A percentile compares a stretch with the other conserved stretches of the same genome.
These are phyloP conservation scores for Barnettozyma salicaria DNA, from an alignment of 805 yeast genomes.

Conservation along the genomic window DNA sequence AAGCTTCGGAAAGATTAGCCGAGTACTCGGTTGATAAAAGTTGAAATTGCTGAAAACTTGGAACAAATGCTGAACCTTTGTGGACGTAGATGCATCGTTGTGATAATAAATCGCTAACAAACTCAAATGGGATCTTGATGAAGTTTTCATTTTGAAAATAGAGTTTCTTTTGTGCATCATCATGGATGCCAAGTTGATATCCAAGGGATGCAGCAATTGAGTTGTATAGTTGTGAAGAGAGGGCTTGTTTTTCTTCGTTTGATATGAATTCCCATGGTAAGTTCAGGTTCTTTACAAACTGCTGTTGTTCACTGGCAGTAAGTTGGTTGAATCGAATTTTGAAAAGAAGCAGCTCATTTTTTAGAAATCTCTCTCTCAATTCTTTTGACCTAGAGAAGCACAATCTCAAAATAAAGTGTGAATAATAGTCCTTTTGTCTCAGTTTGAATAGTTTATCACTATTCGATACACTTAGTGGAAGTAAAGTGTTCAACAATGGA, in stretches of 20 bases:
- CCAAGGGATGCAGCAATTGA: slow-evolving; percentile 42
- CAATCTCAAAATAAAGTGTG: slow-evolving; percentile 81
- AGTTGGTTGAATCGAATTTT: slow-evolving; percentile 62
- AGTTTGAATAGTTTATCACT: slow-evolving; percentile 34
- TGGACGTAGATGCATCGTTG: slow-evolving; percentile 62
- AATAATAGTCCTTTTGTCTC: slow-evolving; percentile 83
- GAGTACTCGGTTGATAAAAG: slow-evolving; percentile 64
- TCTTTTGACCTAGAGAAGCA: slow-evolving; percentile 89
- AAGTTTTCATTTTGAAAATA: slow-evolving; percentile 57
- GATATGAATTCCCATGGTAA: slow-evolving; percentile 68
- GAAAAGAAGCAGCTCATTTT: slow-evolving; percentile 71
- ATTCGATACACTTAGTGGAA: slow-evolving; percentile 51
- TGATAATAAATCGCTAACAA: slow-evolving; percentile 70
- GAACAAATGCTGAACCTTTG: slow-evolving; percentile 77
- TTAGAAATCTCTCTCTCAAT: slow-evolving; percentile 68
- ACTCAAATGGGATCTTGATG: slow-evolving; percentile 83
- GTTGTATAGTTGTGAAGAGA: slow-evolving; percentile 45
- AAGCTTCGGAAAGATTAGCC: slow-evolving; percentile 38
- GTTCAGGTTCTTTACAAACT: slow-evolving; percentile 59
- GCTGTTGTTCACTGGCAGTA: slow-evolving; percentile 59
- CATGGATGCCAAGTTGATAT: slow-evolving; percentile 33
- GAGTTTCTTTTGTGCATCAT: slow-evolving; percentile 37
- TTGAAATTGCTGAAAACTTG: slow-evolving; percentile 71
- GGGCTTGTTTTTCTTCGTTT: slow-evolving; percentile 50
- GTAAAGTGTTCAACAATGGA: slow-evolving; percentile 54